Evolutionary conservation across 2,329 filamentous ascomycete species (phyloP), one percentile per base, ranked within the genome.

Genomic region (Alternaria sp.): DNA sequence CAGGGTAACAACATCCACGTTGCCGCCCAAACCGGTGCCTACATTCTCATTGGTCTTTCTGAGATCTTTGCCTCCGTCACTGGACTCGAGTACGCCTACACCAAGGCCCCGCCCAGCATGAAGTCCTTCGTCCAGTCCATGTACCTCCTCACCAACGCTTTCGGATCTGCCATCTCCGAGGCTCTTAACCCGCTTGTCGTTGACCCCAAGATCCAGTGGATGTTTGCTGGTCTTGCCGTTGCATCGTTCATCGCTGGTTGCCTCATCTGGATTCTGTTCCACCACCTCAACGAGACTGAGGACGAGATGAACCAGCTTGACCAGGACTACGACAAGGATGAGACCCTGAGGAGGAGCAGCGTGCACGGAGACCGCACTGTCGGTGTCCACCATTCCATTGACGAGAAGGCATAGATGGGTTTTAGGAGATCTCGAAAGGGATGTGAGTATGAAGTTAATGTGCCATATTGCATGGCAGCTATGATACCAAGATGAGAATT

Each of bases 151-250:
- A 89, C 87, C 67, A 87, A 85, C 66, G 88, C 87, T 7, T 85
- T 89, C 59, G 86, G 86, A 8, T 84, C 87, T 1, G 87, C 87
- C 59, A 83, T 92, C 25, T 87, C 86, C 9, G 87, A 90, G 75
- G 89, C 88, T 0, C 80, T 92, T 10, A 86, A 87, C 17, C 87
- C 89, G 0, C 82, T 85, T 4, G 84, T 88, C 3, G 85, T 86
- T 62, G 87, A 92, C 69, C 90, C 90, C 5, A 85, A 87, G 65
- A 87, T 91, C 69, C 71, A 89, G 67, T 91, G 89, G 88, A 88
- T 91, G 87, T 81, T 74, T 70, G 74, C 75, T 45, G 74, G 77
- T 58, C 61, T 81, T 40, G 75, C 76, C 6, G 65, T 74, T 26
- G 54, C 69, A 1, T 72, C 68, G 15, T 78, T 79, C 61, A 46